Conservation (phyloP, 257 asterid genomes). For the Plantago major region DNA sequence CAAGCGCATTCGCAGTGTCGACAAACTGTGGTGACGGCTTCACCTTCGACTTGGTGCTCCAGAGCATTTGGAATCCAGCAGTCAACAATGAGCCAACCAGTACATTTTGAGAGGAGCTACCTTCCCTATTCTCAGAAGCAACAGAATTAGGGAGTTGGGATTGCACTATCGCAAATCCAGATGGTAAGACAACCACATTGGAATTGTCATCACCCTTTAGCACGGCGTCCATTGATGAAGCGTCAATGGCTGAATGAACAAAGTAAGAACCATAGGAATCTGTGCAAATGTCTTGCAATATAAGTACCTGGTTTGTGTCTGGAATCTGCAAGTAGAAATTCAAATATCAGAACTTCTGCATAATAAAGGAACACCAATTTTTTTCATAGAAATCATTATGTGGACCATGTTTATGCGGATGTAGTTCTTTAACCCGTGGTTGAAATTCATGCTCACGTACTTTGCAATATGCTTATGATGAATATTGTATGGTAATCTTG, state of each 20-base stretch:
- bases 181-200: conserved; percentile 53
- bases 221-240: conserved; percentile 42
- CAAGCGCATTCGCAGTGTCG: conserved; percentile 54
- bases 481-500: too few relatives aligned
- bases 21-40: conserved; percentile 61
- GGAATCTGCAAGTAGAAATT: conserved; percentile 35
- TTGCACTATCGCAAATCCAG: conserved; percentile 70
- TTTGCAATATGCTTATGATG: too few relatives aligned
- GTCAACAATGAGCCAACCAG: conserved; percentile 61
- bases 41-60: conserved; percentile 43
- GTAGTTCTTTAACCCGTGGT: too few relatives aligned
- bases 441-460: too few relatives aligned
- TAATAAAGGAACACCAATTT: too few relatives aligned
- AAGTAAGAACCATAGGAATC: conserved; percentile 62
- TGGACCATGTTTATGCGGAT: too few relatives aligned
- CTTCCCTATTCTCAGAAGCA: conserved; percentile 17
- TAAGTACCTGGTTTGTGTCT: conserved; percentile 36
- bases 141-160: conserved; percentile 36
- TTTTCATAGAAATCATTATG: too few relatives aligned
- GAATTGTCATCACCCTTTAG: conserved; percentile 71
- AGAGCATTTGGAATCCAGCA: conserved; percentile 65
- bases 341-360: not conserved
- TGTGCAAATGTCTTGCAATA: conserved; percentile 60
- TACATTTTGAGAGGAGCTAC: conserved; percentile 20
- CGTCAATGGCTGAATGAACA: conserved; percentile 56